Evolutionary conservation across 768 basidiomycete species (phyloP).

Genomic region (Kwoniella sp.): DNA sequence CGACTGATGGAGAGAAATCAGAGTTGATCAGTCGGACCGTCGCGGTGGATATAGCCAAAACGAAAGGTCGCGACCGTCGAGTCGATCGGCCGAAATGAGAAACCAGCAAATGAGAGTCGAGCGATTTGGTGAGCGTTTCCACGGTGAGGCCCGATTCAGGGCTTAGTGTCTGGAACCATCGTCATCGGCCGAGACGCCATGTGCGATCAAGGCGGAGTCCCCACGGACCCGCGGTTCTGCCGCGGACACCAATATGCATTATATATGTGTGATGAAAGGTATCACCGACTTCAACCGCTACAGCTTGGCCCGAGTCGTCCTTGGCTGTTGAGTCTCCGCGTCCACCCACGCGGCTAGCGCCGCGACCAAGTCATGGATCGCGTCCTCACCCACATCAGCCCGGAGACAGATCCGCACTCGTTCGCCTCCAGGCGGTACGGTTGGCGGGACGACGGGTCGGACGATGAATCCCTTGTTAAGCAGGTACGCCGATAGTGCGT

Average conservation of each 20-base stretch:
- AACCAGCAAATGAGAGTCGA: too few species aligned
- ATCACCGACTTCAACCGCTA: not conserved
- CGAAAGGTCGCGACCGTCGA: too few species aligned
- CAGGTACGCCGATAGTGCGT: conserved; percentile 69
- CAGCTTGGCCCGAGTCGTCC: conserved; percentile 12
- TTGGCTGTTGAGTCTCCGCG: not conserved
- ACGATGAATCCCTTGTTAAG: conserved; percentile 47
- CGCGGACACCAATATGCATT: too few species aligned
- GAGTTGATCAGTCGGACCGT: too few species aligned
- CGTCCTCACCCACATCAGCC: conserved; percentile 63
- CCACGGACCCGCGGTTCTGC: too few species aligned
- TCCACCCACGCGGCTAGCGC: conserved; percentile 53
- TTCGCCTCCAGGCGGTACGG: conserved; percentile 79
- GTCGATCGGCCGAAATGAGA: too few species aligned
- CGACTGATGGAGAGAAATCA: too few species aligned
- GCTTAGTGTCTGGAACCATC: not conserved
- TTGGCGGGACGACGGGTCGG: conserved; percentile 59
- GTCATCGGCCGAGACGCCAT: not conserved
- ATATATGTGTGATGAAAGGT: conserved; percentile 3
- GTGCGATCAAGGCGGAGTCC: not conserved
- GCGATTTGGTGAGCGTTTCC: too few species aligned
- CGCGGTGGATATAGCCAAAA: too few species aligned
- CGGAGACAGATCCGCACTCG: conserved; percentile 86
- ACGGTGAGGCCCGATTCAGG: too few species aligned
- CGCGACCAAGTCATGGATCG: conserved; percentile 60